phyloP scores from a whole-genome alignment of 2,329 filamentous ascomycete species.

The Cryphonectria radicalis region DNA sequence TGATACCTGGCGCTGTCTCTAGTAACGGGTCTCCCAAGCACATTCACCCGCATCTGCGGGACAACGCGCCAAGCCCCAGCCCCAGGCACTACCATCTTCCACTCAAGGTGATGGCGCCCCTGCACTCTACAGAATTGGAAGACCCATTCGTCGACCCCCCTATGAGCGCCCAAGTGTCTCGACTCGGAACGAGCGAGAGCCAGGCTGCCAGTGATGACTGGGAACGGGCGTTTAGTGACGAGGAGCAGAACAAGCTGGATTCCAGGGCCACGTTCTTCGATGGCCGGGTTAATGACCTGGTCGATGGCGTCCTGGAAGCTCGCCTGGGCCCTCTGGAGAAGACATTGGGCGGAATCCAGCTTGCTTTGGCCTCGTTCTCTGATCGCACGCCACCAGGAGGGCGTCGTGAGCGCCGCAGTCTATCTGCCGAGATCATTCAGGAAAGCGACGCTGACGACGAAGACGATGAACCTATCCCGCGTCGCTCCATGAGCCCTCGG shows the following conservation, averaged over 20 bases:
- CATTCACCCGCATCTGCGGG: slow-evolving; percentile 60
- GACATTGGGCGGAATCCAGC: slow-evolving; percentile 75
- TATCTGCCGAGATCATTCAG: slow-evolving; percentile 66
- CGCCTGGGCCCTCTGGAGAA: slow-evolving; percentile 82
- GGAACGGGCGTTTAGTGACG: slow-evolving; percentile 83
- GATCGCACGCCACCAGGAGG: slow-evolving; percentile 54
- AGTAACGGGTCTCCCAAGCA: slow-evolving; percentile 57
- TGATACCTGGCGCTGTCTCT: slow-evolving; percentile 39
- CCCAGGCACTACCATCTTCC: slow-evolving; percentile 59
- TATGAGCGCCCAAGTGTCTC: slow-evolving; percentile 52
- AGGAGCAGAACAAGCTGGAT: slow-evolving; percentile 82
- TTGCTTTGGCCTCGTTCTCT: slow-evolving; percentile 64
- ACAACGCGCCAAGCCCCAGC: slow-evolving; percentile 75
- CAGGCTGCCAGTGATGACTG: slow-evolving; percentile 87
- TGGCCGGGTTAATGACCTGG: slow-evolving; percentile 82
- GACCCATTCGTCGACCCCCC: slow-evolving; percentile 65
- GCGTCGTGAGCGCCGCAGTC: slow-evolving; percentile 71
- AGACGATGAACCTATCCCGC: slow-evolving; percentile 65
- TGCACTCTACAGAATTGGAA: slow-evolving; percentile 60
- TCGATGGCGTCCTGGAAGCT: slow-evolving; percentile 76
- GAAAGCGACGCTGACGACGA: slow-evolving; percentile 96
- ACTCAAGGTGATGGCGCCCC: slow-evolving; percentile 50
- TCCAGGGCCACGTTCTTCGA: slow-evolving; percentile 88
- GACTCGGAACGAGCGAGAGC: slow-evolving; percentile 65
- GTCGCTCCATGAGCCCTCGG: slow-evolving; percentile 76